phyloP scores from a whole-genome alignment of 495 filamentous ascomycete genomes.

The Jackrogersella minutella region DNA sequence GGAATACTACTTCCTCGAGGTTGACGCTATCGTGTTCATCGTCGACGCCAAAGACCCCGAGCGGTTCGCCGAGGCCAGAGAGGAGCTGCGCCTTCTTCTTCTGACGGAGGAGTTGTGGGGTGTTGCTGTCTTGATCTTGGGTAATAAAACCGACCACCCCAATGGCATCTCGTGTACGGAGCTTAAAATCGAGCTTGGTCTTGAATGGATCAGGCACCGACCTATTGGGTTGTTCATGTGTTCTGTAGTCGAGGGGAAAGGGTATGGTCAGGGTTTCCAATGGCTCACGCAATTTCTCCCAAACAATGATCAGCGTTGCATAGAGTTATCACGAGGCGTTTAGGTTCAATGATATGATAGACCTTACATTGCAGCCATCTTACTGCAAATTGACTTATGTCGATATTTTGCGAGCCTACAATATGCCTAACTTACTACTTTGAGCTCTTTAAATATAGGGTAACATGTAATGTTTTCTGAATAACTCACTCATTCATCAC shows the following conservation, averaged over 20 bases:
- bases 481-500: no score
- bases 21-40: conserved; percentile 14
- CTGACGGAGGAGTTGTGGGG: neutral
- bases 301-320: neutral
- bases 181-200: neutral
- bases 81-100: conserved; percentile 12
- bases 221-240: conserved; percentile 19
- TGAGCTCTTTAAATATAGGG: no score
- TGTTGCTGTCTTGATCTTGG: conserved; percentile 10
- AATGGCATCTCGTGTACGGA: conserved; percentile 1
- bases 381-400: no score
- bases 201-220: neutral
- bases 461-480: no score
- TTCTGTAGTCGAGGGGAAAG: conserved; percentile 4
- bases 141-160: conserved; percentile 21
- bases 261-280: neutral
- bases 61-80: conserved; percentile 10
- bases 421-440: no score
- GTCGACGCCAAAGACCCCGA: conserved; percentile 13
- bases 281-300: conserved; percentile 18
- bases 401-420: no score
- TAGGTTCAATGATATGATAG: no score
- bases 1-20: conserved; percentile 3
- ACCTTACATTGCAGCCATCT: no score
- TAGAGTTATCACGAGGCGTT: neutral